These are phyloP conservation scores for Lignosus rhinocerotis DNA, from an alignment of 1,284 basidiomycete species.

Conservation along the genomic window DNA sequence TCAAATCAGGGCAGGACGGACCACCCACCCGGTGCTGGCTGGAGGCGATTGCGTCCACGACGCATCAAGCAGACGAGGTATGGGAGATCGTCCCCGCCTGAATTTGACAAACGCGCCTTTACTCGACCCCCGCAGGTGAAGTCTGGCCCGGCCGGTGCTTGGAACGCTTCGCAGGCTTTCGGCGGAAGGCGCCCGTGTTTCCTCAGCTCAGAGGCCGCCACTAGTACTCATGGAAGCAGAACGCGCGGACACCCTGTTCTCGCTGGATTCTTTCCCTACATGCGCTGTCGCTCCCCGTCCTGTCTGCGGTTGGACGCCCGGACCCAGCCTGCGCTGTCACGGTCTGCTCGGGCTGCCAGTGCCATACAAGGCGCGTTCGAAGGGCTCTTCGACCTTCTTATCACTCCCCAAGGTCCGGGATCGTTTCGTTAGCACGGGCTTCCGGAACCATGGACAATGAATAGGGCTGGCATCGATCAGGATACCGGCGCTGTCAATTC, in stretches of 20 bases:
- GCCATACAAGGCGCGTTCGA: not conserved
- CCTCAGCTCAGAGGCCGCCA: not conserved
- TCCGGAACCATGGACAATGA: slow-evolving; percentile 10
- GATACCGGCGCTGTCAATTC: slow-evolving; percentile 2
- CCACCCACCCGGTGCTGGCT: not conserved
- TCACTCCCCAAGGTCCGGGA: slow-evolving; percentile 7
- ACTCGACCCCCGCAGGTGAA: slow-evolving; percentile 8
- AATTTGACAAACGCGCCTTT: slow-evolving; percentile 15
- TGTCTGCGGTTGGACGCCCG: not conserved
- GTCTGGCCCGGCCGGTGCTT: slow-evolving; percentile 12
- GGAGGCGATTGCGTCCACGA: not conserved
- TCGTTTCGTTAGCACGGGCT: slow-evolving; percentile 11
- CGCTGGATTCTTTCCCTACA: slow-evolving; percentile 1
- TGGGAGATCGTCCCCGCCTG: slow-evolving; percentile 18
- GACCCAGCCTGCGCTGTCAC: not conserved
- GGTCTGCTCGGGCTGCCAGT: not conserved
- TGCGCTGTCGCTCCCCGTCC: not conserved
- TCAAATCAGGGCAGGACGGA: not conserved
- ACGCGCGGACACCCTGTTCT: not conserved
- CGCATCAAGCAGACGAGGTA: not conserved
- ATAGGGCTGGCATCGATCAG: slow-evolving; percentile 19
- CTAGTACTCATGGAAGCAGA: slow-evolving; percentile 11
- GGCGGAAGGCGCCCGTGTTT: not conserved
- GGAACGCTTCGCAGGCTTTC: slow-evolving; percentile 8
- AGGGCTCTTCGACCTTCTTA: slow-evolving; percentile 3